Evolutionary conservation across 1,284 basidiomycete species (phyloP), one percentile per base, ranked within the genome.

Genomic region (Ganoderma multipileum): DNA sequence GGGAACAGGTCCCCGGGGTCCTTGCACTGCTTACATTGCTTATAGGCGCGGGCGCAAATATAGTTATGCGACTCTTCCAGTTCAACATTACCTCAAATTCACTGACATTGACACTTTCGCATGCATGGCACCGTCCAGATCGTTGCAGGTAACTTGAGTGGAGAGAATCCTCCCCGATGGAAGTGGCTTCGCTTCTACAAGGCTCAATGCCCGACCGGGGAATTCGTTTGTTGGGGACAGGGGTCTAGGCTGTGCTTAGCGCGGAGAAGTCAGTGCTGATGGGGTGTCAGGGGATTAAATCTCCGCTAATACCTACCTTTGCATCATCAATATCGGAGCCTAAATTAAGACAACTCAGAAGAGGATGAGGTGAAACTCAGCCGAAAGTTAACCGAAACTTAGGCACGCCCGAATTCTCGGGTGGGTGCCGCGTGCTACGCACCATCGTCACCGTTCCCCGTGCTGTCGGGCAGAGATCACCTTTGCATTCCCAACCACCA

Each of bases 401-500:
- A 23, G 23, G 23, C n/a, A 7, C 23, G 4, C 47, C 47, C n/a
- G 23, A 26, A 23, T 23, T 11, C 12, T 47, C n/a, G 44, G 50
- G 26, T 18, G 7, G 9, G 28, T 23, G 47, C 47, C 47, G 52
- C 52, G 28, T 55, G 52, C 52, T 33, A 33, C 52, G 52, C 14
- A 33, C 28, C 30, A 33, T 55, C 52, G 5, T 30, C 52, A 55
- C 26, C 38, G 23, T 60, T 38, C n/a, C 42, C 38, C 38, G 38
- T n/a, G 38, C 20, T 7, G 7, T 58, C 55, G 33, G 33, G 33
- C 16, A 30, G 9, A 16, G 12, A 30, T 58, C 30, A 9, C 20
- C 28, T 33, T 59, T 70, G 64, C 68, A 61, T 67, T 38, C 58
- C 55, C 61, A 26, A 42, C 62, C 58, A 14, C 18, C 65, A 42